Evolutionary conservation across 2,329 filamentous ascomycete species (phyloP).

Genomic region (Chrysosporium keratinophilum): DNA sequence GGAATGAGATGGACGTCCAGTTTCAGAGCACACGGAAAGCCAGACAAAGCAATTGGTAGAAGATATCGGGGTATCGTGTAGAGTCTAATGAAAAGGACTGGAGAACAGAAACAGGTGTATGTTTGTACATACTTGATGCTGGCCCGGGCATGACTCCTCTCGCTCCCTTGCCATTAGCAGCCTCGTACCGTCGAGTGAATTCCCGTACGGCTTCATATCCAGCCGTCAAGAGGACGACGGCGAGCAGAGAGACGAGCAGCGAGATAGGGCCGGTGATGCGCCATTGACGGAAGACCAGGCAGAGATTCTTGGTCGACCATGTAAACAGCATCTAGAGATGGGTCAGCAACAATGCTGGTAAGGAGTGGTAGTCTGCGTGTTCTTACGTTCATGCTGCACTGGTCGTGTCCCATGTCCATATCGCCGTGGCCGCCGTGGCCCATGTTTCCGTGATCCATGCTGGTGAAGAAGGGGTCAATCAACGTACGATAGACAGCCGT

Average conservation of each 20-base stretch:
- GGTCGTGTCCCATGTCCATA: constrained; percentile 47
- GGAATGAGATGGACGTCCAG: neutral
- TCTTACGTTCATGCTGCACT: constrained; percentile 86
- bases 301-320: constrained; percentile 86
- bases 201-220: constrained; percentile 86
- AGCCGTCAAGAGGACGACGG: constrained; percentile 71
- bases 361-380: neutral
- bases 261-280: constrained; percentile 64
- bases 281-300: constrained; percentile 91
- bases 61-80: too few species aligned
- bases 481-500: too few species aligned
- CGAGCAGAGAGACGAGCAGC: constrained; percentile 71
- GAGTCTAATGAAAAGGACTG: too few species aligned
- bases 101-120: neutral
- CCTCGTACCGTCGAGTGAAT: constrained; percentile 65
- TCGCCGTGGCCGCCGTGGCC: constrained; percentile 43
- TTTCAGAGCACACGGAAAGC: too few species aligned
- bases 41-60: too few species aligned
- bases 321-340: constrained; percentile 82
- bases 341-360: neutral
- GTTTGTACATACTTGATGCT: constrained; percentile 11
- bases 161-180: constrained; percentile 12
- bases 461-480: too few species aligned
- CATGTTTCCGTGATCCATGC: constrained; percentile 18
- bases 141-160: constrained; percentile 5